phyloP scores from a whole-genome alignment of 257 asterid genomes.

The Solanum megistacrolobum region DNA sequence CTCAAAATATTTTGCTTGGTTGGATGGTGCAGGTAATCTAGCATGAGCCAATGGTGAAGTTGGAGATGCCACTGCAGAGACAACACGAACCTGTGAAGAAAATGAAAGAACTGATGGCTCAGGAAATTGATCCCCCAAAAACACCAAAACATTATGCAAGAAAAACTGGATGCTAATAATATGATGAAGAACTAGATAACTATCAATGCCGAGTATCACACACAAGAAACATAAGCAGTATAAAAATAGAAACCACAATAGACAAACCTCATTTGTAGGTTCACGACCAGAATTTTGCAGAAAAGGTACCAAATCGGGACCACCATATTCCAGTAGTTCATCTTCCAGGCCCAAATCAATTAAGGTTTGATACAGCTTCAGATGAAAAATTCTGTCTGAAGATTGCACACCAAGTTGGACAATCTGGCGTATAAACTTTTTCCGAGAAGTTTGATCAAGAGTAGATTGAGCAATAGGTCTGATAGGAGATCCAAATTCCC shows the following conservation, averaged over 20 bases:
- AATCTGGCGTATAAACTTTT: slow-evolving; percentile 71
- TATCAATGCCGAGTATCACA: background rate
- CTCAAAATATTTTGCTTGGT: slow-evolving; percentile 68
- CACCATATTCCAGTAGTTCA: slow-evolving; percentile 87
- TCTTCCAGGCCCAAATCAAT: slow-evolving; percentile 85
- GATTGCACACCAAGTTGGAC: slow-evolving; percentile 95
- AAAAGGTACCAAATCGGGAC: slow-evolving; percentile 91
- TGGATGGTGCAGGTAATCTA: slow-evolving; percentile 36
- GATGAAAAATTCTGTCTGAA: slow-evolving; percentile 77
- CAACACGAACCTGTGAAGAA: slow-evolving; percentile 37
- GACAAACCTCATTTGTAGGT: slow-evolving; percentile 53
- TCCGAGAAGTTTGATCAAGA: slow-evolving; percentile 75
- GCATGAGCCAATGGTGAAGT: slow-evolving; percentile 42
- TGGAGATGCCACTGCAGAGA: slow-evolving; percentile 33
- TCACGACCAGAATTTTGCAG: slow-evolving; percentile 87
- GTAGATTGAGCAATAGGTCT: slow-evolving; percentile 59
- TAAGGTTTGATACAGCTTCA: slow-evolving; percentile 66
- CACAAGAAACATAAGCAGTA: background rate
- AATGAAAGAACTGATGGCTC: background rate
- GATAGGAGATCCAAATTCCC: slow-evolving; percentile 86
- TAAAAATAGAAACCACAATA: slow-evolving; percentile 1
- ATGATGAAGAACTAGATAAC: background rate
- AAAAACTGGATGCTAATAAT: background rate
- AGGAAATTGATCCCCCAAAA: background rate
- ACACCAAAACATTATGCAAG: background rate